phyloP scores from a whole-genome alignment of 2,329 filamentous ascomycete species.

The Cryphonectria nitschkei region DNA sequence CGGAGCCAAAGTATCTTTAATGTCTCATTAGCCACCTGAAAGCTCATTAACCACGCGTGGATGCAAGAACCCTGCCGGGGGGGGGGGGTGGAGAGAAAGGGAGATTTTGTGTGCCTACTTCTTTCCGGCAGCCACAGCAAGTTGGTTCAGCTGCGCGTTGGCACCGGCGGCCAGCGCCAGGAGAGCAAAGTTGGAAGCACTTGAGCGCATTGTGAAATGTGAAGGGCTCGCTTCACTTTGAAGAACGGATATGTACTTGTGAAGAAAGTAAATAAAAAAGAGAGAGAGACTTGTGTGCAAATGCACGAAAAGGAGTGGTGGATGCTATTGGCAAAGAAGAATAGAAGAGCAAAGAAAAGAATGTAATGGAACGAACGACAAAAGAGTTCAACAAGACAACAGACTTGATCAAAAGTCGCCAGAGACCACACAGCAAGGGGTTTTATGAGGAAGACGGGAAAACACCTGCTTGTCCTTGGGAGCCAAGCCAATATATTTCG shows the following conservation, averaged over 20 bases:
- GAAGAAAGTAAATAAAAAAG: conserved; percentile 5
- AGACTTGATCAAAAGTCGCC: conserved; percentile 1
- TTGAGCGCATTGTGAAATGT: conserved; percentile 26
- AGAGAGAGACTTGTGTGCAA: conserved; percentile 18
- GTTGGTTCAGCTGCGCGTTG: conserved; percentile 48
- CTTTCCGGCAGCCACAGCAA: conserved; percentile 59
- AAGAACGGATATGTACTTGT: not conserved
- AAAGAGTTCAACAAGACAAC: not conserved
- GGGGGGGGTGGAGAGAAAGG: too few relatives aligned
- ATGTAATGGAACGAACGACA: not conserved
- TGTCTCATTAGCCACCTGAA: not conserved
- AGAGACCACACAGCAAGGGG: not conserved
- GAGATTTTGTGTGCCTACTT: conserved; percentile 30
- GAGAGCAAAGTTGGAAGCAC: conserved; percentile 22
- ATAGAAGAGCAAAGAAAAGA: not conserved
- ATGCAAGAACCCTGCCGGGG: not conserved
- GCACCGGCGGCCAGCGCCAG: conserved; percentile 29
- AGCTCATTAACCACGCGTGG: too few relatives aligned
- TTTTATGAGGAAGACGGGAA: not conserved
- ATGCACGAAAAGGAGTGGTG: conserved; percentile 5
- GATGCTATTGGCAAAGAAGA: not conserved
- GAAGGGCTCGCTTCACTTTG: conserved; percentile 26
- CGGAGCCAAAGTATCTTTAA: conserved; percentile 63
- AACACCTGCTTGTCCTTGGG: not conserved
- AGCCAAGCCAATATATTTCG: conserved; percentile 20